Percentiles rank a stretch among this genome's conserved stretches.
These are phyloP conservation scores for Talaromyces atroroseus DNA, from an alignment of 2,329 filamentous ascomycete species.

Conservation along the genomic window DNA sequence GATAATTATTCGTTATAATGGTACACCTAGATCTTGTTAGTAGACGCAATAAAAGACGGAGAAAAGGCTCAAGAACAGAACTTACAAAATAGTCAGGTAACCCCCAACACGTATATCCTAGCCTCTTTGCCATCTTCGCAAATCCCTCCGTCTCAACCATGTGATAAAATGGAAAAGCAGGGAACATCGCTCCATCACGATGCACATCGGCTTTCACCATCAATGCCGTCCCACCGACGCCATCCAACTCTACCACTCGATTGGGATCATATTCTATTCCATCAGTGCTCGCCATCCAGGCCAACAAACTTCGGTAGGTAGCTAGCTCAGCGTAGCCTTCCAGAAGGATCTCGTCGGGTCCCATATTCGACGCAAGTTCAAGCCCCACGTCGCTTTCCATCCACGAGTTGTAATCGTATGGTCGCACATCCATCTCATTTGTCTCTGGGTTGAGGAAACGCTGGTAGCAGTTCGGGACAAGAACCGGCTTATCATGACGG, in stretches of 20 bases:
- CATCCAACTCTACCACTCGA: slow-evolving; percentile 71
- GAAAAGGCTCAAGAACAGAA: slow-evolving; percentile 13
- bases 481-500: slow-evolving; percentile 77
- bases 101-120: slow-evolving; percentile 83
- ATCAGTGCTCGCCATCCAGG: slow-evolving; percentile 61
- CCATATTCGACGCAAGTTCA: slow-evolving; percentile 72
- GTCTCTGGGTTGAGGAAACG: slow-evolving; percentile 69
- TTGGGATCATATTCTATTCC: slow-evolving; percentile 52
- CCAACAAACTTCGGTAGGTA: slow-evolving; percentile 89
- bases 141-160: slow-evolving; percentile 98
- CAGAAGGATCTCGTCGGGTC: slow-evolving; percentile 81
- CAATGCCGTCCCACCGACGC: slow-evolving; percentile 86
- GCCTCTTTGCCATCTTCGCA: slow-evolving; percentile 86
- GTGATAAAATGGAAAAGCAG: slow-evolving; percentile 91
- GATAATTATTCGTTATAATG: slow-evolving; percentile 73
- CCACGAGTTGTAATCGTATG: slow-evolving; percentile 98
- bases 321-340: slow-evolving; percentile 92
- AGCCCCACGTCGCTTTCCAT: slow-evolving; percentile 78
- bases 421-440: slow-evolving; percentile 66
- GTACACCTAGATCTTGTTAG: slow-evolving; percentile 59
- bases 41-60: not conserved
- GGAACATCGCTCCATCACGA: slow-evolving; percentile 97
- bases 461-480: slow-evolving; percentile 95
- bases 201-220: slow-evolving; percentile 96
- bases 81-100: slow-evolving; percentile 93